phyloP scores from a whole-genome alignment of 805 yeast species.

The Barnettozyma californica region DNA sequence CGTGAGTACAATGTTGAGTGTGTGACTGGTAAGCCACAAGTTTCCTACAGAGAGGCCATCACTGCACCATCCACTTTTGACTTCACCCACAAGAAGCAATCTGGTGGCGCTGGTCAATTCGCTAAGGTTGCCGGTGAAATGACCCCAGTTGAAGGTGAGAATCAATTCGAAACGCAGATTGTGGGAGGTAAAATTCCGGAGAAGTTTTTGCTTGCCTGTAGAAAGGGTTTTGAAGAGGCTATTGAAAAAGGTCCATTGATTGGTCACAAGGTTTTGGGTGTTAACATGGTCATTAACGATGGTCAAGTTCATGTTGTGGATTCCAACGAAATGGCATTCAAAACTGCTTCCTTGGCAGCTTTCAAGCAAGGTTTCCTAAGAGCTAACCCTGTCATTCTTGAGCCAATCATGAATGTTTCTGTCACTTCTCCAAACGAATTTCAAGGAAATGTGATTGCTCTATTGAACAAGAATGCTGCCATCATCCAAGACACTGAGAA shows the following conservation, averaged over 20 bases:
- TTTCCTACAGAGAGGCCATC: conserved; percentile 93
- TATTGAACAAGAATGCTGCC: conserved; percentile 88
- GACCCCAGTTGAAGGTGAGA: conserved; percentile 58
- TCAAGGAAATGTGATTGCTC: conserved; percentile 89
- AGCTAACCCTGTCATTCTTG: conserved; percentile 83
- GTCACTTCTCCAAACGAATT: conserved; percentile 94
- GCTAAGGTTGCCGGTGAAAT: conserved; percentile 91
- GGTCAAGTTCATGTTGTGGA: conserved; percentile 98
- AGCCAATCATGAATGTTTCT: conserved; percentile 93
- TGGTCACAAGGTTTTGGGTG: conserved; percentile 92
- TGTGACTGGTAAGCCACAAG: conserved; percentile 95
- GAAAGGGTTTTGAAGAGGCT: conserved; percentile 91
- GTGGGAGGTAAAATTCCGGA: conserved; percentile 98
- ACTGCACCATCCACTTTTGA: conserved; percentile 71
- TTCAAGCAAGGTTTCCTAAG: conserved; percentile 85
- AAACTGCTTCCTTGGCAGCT: conserved; percentile 87
- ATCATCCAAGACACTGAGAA: conserved; percentile 91
- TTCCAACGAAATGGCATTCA: conserved; percentile 92
- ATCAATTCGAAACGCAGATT: conserved; percentile 77
- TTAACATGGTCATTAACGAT: conserved; percentile 88
- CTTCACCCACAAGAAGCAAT: conserved; percentile 94
- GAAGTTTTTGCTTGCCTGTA: conserved; percentile 89
- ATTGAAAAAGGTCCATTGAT: conserved; percentile 94
- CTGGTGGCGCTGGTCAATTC: conserved; percentile 99
- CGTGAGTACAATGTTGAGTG: conserved; percentile 97